Percentiles rank a stretch among this genome's conserved stretches.
phyloP scores from a whole-genome alignment of 768 basidiomycete genomes.

The Mycena metata region DNA sequence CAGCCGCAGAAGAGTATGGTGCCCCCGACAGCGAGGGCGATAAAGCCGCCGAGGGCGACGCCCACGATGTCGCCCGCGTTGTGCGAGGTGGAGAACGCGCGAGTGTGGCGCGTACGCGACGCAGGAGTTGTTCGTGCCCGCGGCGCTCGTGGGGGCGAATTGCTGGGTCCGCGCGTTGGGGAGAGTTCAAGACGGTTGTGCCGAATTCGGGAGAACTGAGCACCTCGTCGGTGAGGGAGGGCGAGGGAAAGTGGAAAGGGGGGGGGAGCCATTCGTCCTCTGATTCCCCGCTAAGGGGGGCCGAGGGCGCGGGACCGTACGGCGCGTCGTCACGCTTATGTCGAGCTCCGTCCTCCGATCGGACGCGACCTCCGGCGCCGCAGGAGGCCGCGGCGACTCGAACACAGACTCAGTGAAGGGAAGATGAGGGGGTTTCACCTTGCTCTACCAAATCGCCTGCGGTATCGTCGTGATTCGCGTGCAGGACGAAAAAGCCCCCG shows the following conservation, averaged over 20 bases:
- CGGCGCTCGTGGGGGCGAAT: not conserved
- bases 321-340: no score
- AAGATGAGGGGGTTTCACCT: no score
- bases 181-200: not conserved
- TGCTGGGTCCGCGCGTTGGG: not conserved
- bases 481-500: no score
- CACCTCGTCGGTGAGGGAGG: slow-evolving; percentile 29
- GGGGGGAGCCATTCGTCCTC: slow-evolving; percentile 16
- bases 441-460: no score
- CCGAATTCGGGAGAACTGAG: slow-evolving; percentile 22
- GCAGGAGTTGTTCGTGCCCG: no score
- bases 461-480: no score
- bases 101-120: not conserved
- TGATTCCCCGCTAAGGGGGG: not conserved
- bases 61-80: slow-evolving; percentile 28
- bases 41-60: slow-evolving; percentile 18
- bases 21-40: slow-evolving; percentile 2
- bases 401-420: no score
- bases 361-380: not conserved
- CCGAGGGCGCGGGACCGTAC: not conserved
- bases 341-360: no score
- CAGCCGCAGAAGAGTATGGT: not conserved
- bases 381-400: no score
- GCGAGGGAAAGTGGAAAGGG: slow-evolving; percentile 14
- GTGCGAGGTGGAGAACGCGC: slow-evolving; percentile 12